phyloP scores from a whole-genome alignment of 2,329 filamentous ascomycete species.

The Ciborinia camelliae region DNA sequence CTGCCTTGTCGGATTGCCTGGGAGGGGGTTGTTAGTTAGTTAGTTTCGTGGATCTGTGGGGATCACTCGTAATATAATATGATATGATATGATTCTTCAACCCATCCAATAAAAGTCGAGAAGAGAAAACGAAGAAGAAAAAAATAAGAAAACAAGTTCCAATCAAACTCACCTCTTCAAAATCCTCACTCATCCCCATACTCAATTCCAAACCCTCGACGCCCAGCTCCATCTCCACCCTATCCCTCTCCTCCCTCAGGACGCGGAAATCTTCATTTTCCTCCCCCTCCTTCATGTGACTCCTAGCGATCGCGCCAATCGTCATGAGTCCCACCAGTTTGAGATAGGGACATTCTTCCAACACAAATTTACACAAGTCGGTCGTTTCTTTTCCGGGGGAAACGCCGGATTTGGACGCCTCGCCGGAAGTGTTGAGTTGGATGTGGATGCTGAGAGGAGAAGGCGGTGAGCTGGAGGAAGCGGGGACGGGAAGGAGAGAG shows the following conservation, averaged over 20 bases:
- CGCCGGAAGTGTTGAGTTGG: conserved; percentile 93
- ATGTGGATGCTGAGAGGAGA: conserved; percentile 62
- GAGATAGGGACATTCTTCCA: conserved; percentile 68
- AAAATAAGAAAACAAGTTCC: too few relatives aligned
- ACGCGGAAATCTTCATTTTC: conserved; percentile 86
- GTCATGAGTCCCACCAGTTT: conserved; percentile 87
- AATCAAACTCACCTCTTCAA: conserved; percentile 44
- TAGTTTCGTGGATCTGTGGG: too few relatives aligned
- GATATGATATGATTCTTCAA: neutral
- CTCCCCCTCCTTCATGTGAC: conserved; percentile 62
- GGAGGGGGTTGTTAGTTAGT: conserved; percentile 50
- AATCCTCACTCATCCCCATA: conserved; percentile 42
- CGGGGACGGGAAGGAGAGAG: conserved; percentile 46
- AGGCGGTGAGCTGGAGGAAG: conserved; percentile 38
- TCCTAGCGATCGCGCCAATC: conserved; percentile 89
- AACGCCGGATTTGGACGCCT: conserved; percentile 80
- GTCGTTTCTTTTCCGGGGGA: conserved; percentile 60
- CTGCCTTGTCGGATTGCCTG: conserved; percentile 75
- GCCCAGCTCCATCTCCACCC: conserved; percentile 61
- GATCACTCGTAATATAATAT: too few relatives aligned
- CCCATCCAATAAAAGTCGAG: neutral
- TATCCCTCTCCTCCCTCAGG: conserved; percentile 66
- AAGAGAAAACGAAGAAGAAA: neutral
- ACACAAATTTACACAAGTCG: conserved; percentile 66
- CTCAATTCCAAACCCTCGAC: conserved; percentile 36